Evolutionary conservation across 345 rosid species (phyloP).

Genomic region (Lenwebbia sp.): DNA sequence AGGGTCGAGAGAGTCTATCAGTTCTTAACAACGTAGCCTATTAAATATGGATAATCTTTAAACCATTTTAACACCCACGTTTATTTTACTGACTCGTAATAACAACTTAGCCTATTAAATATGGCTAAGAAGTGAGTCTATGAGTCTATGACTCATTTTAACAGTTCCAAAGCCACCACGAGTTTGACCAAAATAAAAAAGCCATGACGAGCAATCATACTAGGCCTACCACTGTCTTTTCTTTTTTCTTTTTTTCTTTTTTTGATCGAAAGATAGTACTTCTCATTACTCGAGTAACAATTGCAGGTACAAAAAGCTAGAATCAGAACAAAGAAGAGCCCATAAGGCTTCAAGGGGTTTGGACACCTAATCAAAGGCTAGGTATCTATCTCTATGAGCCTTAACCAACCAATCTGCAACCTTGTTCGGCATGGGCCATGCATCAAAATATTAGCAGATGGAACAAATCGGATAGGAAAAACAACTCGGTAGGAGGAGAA

Average conservation of each 20-base stretch:
- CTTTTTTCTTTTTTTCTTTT: too few relatives aligned
- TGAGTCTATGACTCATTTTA: neutral
- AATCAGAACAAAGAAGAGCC: neutral
- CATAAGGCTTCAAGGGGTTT: fast-evolving
- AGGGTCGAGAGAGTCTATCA: fast-evolving
- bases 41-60: too few relatives aligned
- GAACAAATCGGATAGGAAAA: too few relatives aligned
- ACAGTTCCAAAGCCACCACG: neutral
- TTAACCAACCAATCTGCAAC: neutral
- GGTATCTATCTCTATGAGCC: neutral
- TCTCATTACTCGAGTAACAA: neutral
- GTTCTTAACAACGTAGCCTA: too few relatives aligned
- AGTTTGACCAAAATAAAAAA: too few relatives aligned
- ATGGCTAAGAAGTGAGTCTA: neutral
- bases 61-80: neutral
- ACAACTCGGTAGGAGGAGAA: too few relatives aligned
- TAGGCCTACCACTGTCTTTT: too few relatives aligned
- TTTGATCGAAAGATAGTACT: too few relatives aligned
- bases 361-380: neutral
- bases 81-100: neutral
- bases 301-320: fast-evolving
- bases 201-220: too few relatives aligned
- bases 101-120: too few relatives aligned
- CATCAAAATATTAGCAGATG: too few relatives aligned
- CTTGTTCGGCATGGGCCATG: too few relatives aligned